Conservation (phyloP, 2,329 filamentous ascomycete species). For the Nectriaceae sp. region DNA sequence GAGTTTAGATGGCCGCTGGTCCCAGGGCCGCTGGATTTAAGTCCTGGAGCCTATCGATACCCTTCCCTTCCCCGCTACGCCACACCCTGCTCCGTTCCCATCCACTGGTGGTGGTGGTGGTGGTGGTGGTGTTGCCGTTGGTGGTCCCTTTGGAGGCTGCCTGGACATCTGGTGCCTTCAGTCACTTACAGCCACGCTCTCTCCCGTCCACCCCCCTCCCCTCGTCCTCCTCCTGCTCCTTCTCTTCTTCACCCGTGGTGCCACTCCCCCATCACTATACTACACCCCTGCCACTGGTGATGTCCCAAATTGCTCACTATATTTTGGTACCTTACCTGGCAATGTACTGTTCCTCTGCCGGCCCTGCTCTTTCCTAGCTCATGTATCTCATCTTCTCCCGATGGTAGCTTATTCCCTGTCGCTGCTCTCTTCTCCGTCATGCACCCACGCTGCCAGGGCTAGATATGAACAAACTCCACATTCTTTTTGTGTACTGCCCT, state of each 20-base stretch:
- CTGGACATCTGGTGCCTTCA: slow-evolving; percentile 18
- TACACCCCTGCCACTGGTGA: slow-evolving; percentile 23
- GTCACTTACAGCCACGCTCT: slow-evolving; percentile 9
- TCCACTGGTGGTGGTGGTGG: slow-evolving; percentile 12
- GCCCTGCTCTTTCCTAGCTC: slow-evolving; percentile 13
- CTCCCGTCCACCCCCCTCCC: slow-evolving; percentile 10
- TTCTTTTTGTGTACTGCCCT: slow-evolving; percentile 26
- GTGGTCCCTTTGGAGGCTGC: slow-evolving; percentile 22
- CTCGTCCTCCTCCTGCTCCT: slow-evolving; percentile 10
- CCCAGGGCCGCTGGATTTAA: slow-evolving; percentile 3
- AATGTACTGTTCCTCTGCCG: slow-evolving; percentile 25
- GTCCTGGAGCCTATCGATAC: slow-evolving; percentile 31
- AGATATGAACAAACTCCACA: slow-evolving; percentile 21
- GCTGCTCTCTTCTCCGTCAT: slow-evolving; percentile 30
- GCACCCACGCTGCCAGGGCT: slow-evolving; percentile 23
- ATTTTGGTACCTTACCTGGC: slow-evolving; percentile 15
- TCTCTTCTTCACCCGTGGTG: slow-evolving; percentile 25
- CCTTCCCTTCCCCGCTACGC: slow-evolving; percentile 33
- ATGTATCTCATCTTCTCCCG: slow-evolving; percentile 28
- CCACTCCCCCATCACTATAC: slow-evolving; percentile 27
- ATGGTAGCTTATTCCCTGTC: slow-evolving; percentile 29
- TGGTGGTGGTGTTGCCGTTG: too few species aligned
- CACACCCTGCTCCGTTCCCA: slow-evolving; percentile 27
- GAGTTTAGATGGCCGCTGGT: not conserved
- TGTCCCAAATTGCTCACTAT: slow-evolving; percentile 28